Evolutionary conservation across 495 filamentous ascomycete species (phyloP), one percentile per base, ranked within the genome.

Genomic region (Penicillium soppii): DNA sequence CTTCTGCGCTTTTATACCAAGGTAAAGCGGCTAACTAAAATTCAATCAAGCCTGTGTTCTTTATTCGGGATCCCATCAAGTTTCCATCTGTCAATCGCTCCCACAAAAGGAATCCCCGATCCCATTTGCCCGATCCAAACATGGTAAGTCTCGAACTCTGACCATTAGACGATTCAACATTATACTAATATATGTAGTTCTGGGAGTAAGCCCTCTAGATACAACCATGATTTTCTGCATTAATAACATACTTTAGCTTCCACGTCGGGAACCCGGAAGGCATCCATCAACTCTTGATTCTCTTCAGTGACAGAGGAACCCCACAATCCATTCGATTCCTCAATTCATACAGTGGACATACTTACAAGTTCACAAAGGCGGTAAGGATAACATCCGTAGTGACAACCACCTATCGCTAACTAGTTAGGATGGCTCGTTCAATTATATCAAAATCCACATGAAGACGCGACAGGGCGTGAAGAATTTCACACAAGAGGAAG

Each of bases 251-350:
- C 1, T 38, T 10, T 23, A 40, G 79, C 52, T 86, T 81, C 57
- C 75, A 83, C 38, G 71, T 74, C 4, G 78, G 74, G 26, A 82
- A 87, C 57, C 85, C 82, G 22, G 86, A 89, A 61, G 67, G 78
- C 8, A 73, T 82, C 12, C 85, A 88, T 62, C 73, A 79, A 20
- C 63, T 88, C 12, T 80, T 89, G 79, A 66, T 74, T 42, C 74
- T 89, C 17, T 88, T 89, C 63, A 76, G 73, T 17, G 84, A 86
- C 55, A 78, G 82, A 44, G 86, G 85, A 20, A 84, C 79, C 6
- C 86, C 86, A 4, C 70, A 69, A 50, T 82, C 79, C 0, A 67
- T 79, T 54, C 71, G 85, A 7, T 73, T 80, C 49, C 76, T 88
- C 67, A 85, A 87, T 52, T 81, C 79, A 16, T 90, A 85, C 60